Base-by-base conservation (phyloP, 495 filamentous ascomycete genomes). In the Friedmanniomyces simplex region DNA sequence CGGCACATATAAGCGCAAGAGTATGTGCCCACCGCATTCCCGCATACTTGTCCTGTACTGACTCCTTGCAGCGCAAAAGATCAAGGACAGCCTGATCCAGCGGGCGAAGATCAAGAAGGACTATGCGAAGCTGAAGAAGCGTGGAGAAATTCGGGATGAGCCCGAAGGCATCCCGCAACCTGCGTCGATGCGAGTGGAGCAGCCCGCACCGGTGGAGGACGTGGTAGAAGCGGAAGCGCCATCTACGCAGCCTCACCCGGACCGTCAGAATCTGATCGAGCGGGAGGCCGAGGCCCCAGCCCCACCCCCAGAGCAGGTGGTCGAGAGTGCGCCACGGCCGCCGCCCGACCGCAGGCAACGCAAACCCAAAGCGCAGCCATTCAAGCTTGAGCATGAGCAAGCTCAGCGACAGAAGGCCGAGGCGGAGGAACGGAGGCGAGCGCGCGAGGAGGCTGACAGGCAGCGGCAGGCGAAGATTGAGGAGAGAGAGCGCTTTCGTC, bases 41-140 rank as follows among this genome's bases (percentile, higher is more conserved):
- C n/a, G 12, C 24, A 24, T 24, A 22, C 30, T 34, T 34, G 21
- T 20, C 37, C 2, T 51, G 26, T 49, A 49, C 28, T 60, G 21
- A 50, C 39, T 26, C 39, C 18, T 21, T 45, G 53, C 62, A 96
- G 91, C 86, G 48, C 82, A 89, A 74, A 96, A 94, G 71, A 93
- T 96, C 65, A 97, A 97, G 69, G 77, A 83, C 54, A 80, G 87
- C 60, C 75, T 98, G 49, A 96, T 98, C 68, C 80, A 88, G 68
- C 94, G 91, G 71, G 91, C 91, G 63, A 95, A 96, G 71, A 77
- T 95, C 48, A 95, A 90, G 71, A 96, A 95, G 71, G 77, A 87
- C 43, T 96, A 95, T 69, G 86, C 83, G 63, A 98, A 96, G 71
- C 73, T 95, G 55, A 88, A 90, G 68, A 81, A 81, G 42, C 74